Base-by-base conservation (phyloP, 805 yeast species). In the Sungouiozyma intestinalis region DNA sequence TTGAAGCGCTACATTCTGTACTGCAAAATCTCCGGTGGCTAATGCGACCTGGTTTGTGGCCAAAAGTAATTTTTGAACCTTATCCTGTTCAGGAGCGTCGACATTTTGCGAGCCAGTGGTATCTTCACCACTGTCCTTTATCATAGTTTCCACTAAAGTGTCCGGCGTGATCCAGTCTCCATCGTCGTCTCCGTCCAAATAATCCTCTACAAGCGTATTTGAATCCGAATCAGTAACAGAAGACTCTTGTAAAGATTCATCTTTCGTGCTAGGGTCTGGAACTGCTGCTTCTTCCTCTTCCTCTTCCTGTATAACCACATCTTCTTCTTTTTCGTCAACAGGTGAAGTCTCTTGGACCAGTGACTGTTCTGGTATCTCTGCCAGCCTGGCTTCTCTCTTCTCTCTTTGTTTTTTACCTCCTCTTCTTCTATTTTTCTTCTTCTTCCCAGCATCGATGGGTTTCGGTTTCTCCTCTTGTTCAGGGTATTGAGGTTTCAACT, bases 91-190 rank as follows among this genome's bases (percentile, higher is more conserved):
- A 3, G 58, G 54, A 15, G 65, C 64, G 13, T 64, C 58, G 13
- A 59, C 60, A 38, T 76, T 68, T 15, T 46, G 49, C 3, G 58
- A 53, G 17, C 65, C 65, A 3, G 59, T 58, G 15, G 60, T 60
- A 44, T 74, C 72, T 54, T 80, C 86, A 34, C 81, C 76, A 53
- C 69, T 74, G 53, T 85, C 90, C 56, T 78, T 80, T 33, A 78
- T 59, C 57, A 85, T 71, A 41, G 76, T 77, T 51, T 81, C 85
- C 34, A 74, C 68, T 27, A 92, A 63, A 53, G 87, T 92, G 2
- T 84, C 95, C 3, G 92, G 82, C 0, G 95, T 85, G 52, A 92
- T 92, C 98, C 98, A 92, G 47, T 84, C 95, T 34, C 85, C 87
- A 43, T 83, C 90, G 42, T 79, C 88, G 37, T 79, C 80, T 16